Percentiles rank a stretch among this genome's conserved stretches.
These are phyloP conservation scores for Purpureocillium takamizusanense DNA, from an alignment of 2,329 filamentous ascomycete species.

Conservation along the genomic window DNA sequence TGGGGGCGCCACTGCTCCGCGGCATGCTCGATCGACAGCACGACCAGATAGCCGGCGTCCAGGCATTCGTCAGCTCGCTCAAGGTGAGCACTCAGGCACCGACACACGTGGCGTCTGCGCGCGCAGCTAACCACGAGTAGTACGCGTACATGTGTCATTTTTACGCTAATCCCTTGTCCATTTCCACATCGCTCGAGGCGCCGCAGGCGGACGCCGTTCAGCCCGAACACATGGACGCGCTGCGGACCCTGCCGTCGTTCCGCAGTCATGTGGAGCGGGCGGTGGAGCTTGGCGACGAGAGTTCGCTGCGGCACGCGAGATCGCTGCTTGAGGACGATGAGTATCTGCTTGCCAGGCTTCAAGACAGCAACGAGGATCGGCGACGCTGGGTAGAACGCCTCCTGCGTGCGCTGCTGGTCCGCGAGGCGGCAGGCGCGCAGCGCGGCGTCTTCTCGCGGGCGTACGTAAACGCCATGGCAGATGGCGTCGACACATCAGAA, in stretches of 20 bases:
- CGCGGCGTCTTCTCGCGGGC: constrained; percentile 39
- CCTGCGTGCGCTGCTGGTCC: constrained; percentile 38
- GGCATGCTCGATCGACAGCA: constrained; percentile 62
- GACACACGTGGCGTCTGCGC: not conserved
- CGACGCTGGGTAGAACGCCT: constrained; percentile 32
- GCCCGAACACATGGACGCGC: constrained; percentile 54
- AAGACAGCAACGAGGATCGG: constrained; percentile 16
- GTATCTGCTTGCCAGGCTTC: constrained; percentile 38
- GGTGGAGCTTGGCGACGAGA: constrained; percentile 31
- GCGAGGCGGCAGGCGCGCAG: constrained; percentile 27
- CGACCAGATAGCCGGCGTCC: constrained; percentile 68
- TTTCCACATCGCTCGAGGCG: constrained; percentile 39
- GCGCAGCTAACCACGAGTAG: constrained; percentile 25
- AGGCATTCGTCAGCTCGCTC: constrained; percentile 60
- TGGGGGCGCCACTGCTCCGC: constrained; percentile 56
- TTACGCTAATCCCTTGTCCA: constrained; percentile 66
- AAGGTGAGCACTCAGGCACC: constrained; percentile 38
- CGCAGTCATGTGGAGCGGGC: constrained; percentile 40
- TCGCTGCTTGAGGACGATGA: constrained; percentile 52
- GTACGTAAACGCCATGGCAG: constrained; percentile 52
- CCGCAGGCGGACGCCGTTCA: constrained; percentile 29
- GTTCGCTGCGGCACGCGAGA: constrained; percentile 31
- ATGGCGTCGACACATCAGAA: constrained; percentile 43
- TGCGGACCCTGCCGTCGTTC: constrained; percentile 64
- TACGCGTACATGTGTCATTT: constrained; percentile 84